Evolutionary conservation across 2,329 filamentous ascomycete species (phyloP).

Genomic region (Fusarium sororula): DNA sequence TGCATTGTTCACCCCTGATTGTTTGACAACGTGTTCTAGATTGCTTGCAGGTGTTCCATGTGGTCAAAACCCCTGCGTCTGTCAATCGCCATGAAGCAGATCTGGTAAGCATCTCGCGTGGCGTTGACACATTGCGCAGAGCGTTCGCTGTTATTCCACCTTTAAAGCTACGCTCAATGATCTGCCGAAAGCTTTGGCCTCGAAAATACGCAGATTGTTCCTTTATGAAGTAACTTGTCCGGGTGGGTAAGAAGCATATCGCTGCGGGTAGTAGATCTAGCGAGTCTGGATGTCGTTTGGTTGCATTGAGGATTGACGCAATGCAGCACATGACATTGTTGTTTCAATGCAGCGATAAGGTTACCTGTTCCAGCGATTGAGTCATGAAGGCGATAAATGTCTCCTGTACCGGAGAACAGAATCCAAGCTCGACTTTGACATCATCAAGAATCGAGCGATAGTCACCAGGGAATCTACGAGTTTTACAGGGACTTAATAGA

Average conservation of each 20-base stretch:
- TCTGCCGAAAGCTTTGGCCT: background rate
- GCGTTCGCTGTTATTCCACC: background rate
- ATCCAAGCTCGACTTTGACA: background rate
- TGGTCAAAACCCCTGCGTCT: constrained; percentile 7
- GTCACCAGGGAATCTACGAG: rapidly evolving
- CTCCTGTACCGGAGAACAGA: background rate
- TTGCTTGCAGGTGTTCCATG: constrained; percentile 19
- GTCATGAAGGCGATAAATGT: background rate
- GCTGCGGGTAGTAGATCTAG: background rate
- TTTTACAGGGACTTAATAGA: background rate
- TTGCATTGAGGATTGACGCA: background rate
- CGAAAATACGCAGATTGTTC: background rate
- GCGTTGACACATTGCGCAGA: background rate
- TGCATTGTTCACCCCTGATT: constrained; percentile 1
- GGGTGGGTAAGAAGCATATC: background rate
- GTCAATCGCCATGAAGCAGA: background rate
- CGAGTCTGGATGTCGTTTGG: background rate
- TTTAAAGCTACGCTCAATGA: background rate
- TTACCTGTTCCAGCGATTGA: background rate
- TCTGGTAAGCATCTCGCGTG: background rate
- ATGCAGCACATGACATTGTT: background rate
- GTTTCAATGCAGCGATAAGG: background rate
- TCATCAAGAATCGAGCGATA: background rate
- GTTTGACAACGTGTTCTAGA: constrained; percentile 30
- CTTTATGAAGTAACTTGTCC: background rate